Conservation (phyloP, 2,329 filamentous ascomycete species). For the Parastagonospora avenae region DNA sequence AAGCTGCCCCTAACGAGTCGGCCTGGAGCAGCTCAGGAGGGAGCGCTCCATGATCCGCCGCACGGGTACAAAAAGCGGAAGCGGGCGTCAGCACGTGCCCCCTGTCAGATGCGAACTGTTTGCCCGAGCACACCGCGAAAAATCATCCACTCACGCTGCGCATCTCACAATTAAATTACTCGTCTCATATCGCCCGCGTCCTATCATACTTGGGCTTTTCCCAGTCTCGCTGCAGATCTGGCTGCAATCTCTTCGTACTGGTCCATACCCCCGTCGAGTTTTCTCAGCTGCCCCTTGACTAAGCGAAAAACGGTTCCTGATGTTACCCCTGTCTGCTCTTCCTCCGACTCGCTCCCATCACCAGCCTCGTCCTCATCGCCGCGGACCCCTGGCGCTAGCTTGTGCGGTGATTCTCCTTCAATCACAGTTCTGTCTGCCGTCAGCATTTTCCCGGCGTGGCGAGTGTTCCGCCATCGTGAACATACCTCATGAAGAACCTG, state of each 20-base stretch:
- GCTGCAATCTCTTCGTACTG: constrained; percentile 46
- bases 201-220: constrained; percentile 6
- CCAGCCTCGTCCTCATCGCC: constrained; percentile 48
- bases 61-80: constrained; percentile 20
- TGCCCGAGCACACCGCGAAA: neutral
- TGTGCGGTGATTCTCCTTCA: constrained; percentile 59
- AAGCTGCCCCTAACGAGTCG: constrained; percentile 27
- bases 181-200: neutral
- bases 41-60: constrained; percentile 16
- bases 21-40: constrained; percentile 18
- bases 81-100: constrained; percentile 21
- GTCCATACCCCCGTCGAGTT: constrained; percentile 46
- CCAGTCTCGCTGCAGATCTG: constrained; percentile 34
- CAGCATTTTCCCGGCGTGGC: constrained; percentile 6
- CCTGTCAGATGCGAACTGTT: constrained; percentile 15
- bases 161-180: neutral
- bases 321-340: constrained; percentile 54
- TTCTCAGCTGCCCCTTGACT: constrained; percentile 40
- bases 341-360: constrained; percentile 53
- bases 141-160: neutral
- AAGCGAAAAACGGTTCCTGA: constrained; percentile 45
- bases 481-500: constrained; percentile 72
- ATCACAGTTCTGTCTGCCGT: constrained; percentile 63
- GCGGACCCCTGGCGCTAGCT: constrained; percentile 41
- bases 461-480: neutral